Percentiles rank a stretch among this genome's conserved stretches.
Conservation (phyloP, 495 filamentous ascomycete genomes). For the Neurospora sp. region DNA sequence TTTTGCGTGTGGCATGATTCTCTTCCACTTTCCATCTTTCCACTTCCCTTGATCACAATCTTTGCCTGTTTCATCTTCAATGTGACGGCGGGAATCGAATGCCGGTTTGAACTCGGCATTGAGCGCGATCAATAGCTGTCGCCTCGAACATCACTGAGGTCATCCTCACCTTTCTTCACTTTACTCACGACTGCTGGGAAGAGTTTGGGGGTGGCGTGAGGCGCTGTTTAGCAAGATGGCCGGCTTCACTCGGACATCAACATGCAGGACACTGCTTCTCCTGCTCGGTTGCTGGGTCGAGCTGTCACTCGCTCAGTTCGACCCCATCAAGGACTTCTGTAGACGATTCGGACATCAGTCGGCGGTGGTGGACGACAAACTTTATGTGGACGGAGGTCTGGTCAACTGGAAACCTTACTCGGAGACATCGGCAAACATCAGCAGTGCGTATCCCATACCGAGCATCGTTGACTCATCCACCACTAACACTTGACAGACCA, state of each 20-base stretch:
- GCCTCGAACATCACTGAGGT: neutral
- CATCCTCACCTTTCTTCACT: neutral
- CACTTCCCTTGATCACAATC: neutral
- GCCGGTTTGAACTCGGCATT: neutral
- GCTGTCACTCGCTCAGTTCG: conserved; percentile 10
- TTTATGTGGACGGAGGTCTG: conserved; percentile 47
- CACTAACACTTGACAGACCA: conserved; percentile 22
- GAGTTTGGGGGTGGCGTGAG: neutral
- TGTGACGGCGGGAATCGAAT: neutral
- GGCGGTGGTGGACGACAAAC: conserved; percentile 35
- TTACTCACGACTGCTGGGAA: neutral
- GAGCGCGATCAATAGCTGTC: neutral
- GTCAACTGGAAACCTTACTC: conserved; percentile 36
- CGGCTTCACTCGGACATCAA: neutral
- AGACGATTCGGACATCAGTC: conserved; percentile 42
- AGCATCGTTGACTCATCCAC: neutral
- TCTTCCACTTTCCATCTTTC: neutral
- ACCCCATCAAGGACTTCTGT: conserved; percentile 40
- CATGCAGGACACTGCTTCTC: neutral
- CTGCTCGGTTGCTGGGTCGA: too few relatives aligned
- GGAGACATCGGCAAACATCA: conserved; percentile 35
- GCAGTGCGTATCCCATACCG: conserved; percentile 24
- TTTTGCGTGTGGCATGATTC: neutral
- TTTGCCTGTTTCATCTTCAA: neutral
- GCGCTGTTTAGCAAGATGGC: neutral